Evolutionary conservation across 352 stramenopile species (phyloP).

Genomic region (Globisporangium sylvaticum): DNA sequence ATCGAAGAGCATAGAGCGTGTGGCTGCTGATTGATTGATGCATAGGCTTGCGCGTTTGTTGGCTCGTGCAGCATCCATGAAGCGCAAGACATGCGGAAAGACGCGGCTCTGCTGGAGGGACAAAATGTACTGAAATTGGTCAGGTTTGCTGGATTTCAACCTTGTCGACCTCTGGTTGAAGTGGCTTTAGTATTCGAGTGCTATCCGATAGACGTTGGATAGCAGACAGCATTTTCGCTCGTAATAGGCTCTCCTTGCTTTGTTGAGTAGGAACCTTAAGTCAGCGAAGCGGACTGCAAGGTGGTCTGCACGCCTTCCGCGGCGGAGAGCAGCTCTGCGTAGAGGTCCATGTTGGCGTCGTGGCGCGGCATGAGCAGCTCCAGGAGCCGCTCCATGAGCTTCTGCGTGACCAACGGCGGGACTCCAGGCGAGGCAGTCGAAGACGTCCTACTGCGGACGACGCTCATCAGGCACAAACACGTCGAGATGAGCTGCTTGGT

Average conservation of each 20-base stretch:
- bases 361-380: conserved; percentile 51
- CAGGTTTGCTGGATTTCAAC: neutral
- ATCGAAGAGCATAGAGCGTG: neutral
- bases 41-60: neutral
- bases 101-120: neutral
- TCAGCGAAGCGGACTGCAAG: neutral
- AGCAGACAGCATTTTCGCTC: too few species aligned
- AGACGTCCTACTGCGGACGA: conserved; percentile 25
- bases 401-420: conserved; percentile 49
- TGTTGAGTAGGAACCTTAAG: neutral
- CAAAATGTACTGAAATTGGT: neutral
- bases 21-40: neutral
- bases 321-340: conserved; percentile 40
- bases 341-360: conserved; percentile 62
- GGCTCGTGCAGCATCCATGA: neutral
- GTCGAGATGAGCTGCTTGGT: conserved; percentile 49
- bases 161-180: neutral
- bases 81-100: neutral
- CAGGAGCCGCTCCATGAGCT: conserved; percentile 57
- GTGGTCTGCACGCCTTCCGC: conserved; percentile 11
- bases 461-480: conserved; percentile 55
- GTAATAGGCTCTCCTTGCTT: neutral
- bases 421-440: conserved; percentile 19
- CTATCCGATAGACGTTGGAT: too few species aligned
- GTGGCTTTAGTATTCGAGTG: neutral